Evolutionary conservation across 768 basidiomycete species (phyloP).

Genomic region (Coprinopsis sp.): DNA sequence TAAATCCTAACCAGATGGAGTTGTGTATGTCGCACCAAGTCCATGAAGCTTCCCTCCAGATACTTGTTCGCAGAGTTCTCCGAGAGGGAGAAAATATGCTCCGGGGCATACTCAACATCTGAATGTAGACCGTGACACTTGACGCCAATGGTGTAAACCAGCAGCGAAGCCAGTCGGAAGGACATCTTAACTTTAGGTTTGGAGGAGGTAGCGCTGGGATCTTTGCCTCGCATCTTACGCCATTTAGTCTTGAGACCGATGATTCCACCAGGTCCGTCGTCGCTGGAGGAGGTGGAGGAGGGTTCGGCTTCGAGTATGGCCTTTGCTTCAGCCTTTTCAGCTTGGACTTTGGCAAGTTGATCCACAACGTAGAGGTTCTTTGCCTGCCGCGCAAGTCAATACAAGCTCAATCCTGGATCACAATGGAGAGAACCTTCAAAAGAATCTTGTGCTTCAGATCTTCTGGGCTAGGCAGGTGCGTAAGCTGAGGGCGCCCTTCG

Average conservation of each 20-base stretch:
- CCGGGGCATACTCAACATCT: constrained; percentile 69
- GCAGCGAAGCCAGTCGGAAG: constrained; percentile 58
- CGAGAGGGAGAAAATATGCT: constrained; percentile 91
- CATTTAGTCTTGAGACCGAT: constrained; percentile 22
- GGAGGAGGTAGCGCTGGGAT: constrained; percentile 16
- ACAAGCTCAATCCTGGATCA: background rate
- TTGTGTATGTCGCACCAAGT: constrained; percentile 83
- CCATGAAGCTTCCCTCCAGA: constrained; percentile 58
- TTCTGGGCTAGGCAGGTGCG: constrained; percentile 76
- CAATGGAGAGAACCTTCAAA: constrained; percentile 58
- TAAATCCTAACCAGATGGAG: constrained; percentile 83
- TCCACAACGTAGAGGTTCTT: constrained; percentile 80
- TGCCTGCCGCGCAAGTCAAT: constrained; percentile 38
- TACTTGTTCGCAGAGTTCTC: constrained; percentile 78
- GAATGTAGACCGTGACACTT: constrained; percentile 90
- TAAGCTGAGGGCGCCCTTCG: constrained; percentile 44
- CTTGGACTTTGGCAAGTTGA: constrained; percentile 66
- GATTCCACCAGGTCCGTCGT: constrained; percentile 3
- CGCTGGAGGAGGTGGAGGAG: constrained; percentile 15
- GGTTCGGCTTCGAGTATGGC: constrained; percentile 43
- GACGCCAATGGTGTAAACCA: constrained; percentile 94
- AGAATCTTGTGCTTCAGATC: constrained; percentile 74
- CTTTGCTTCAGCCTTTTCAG: constrained; percentile 56
- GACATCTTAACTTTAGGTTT: constrained; percentile 68
- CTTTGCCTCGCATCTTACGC: constrained; percentile 22